Evolutionary conservation across 495 filamentous ascomycete species (phyloP), one percentile per base, ranked within the genome.

Genomic region (Hyaloscypha finlandica): DNA sequence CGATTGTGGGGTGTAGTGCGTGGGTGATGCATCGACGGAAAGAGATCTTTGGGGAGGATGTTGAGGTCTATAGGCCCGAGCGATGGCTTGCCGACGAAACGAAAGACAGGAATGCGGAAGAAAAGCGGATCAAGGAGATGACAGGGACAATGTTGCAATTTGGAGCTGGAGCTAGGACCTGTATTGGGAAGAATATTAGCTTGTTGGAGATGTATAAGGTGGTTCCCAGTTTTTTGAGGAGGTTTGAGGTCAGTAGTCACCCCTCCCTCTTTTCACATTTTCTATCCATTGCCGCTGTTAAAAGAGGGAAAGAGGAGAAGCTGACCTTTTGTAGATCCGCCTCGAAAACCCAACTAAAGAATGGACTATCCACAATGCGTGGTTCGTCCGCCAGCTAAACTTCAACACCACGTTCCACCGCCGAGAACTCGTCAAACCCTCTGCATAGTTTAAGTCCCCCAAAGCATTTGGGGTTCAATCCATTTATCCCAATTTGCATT

Each of bases 161-260:
- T 72, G 83, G 86, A 12, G 83, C 83, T 77, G 87, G 87, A 0
- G 76, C 81, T 20, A 74, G 86, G 68, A 88, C 84, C n/a, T 89
- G 87, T 66, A 87, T 89, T 70, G 86, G 87, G 57, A 88, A 86
- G 78, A 93, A 93, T 70, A 88, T 93, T 64, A 86, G 85, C 61
- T 74, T 90, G 77, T 68, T 93, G 75, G 91, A 94, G 82, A 88
- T 93, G 61, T 91, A 91, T 68, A 93, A 94, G 80, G 71, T 94
- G 63, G 86, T 93, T 61, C 90, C 91, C 51, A 90, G 83, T 63
- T 80, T 93, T 71, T 80, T 93, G 69, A 80, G 88, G 65, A 77
- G 85, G 64, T 94, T 92, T 76, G 87, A 91, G 73, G 83, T 83
- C 69, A 69, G 80, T 76, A 25, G 25, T 2, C 25, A 25, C 25